Percentiles rank a stretch among this genome's conserved stretches.
These are phyloP conservation scores for Peniophora sp. DNA, from an alignment of 1,284 basidiomycete species.

Conservation along the genomic window DNA sequence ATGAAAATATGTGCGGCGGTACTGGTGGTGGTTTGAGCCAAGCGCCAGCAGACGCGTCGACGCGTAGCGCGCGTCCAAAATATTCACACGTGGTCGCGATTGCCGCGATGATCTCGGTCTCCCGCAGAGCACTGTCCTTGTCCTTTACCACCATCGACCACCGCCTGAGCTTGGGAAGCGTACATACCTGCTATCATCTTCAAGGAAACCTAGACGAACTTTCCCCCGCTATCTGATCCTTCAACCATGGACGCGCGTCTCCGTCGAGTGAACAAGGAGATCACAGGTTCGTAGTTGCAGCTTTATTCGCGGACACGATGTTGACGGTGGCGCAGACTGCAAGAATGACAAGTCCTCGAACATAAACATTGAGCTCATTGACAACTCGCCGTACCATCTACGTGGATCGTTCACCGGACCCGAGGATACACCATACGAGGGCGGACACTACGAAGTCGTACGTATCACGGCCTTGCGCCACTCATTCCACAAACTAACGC, in stretches of 20 bases:
- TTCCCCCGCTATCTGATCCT: background rate
- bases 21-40: too few relatives aligned
- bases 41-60: too few relatives aligned
- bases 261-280: conserved; percentile 89
- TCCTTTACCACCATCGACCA: conserved; percentile 4
- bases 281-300: conserved; percentile 49
- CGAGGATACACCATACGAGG: conserved; percentile 90
- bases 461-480: conserved; percentile 25
- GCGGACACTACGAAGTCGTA: conserved; percentile 90
- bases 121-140: background rate
- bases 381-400: conserved; percentile 83
- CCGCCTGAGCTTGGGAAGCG: too few relatives aligned
- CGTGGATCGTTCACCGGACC: conserved; percentile 90
- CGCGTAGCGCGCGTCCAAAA: too few relatives aligned
- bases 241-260: conserved; percentile 74
- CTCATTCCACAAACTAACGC: background rate
- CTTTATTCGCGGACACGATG: conserved; percentile 1
- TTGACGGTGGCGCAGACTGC: conserved; percentile 54
- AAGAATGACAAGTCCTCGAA: conserved; percentile 87
- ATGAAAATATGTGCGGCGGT: too few relatives aligned
- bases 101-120: too few relatives aligned
- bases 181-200: too few relatives aligned
- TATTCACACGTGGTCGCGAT: too few relatives aligned
- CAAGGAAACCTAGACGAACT: too few relatives aligned
- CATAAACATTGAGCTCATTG: conserved; percentile 81